A percentile compares a stretch with the other conserved stretches of the same genome.
phyloP scores from a whole-genome alignment of 2,329 filamentous ascomycete genomes.

The Curvularia hawaiiensis region DNA sequence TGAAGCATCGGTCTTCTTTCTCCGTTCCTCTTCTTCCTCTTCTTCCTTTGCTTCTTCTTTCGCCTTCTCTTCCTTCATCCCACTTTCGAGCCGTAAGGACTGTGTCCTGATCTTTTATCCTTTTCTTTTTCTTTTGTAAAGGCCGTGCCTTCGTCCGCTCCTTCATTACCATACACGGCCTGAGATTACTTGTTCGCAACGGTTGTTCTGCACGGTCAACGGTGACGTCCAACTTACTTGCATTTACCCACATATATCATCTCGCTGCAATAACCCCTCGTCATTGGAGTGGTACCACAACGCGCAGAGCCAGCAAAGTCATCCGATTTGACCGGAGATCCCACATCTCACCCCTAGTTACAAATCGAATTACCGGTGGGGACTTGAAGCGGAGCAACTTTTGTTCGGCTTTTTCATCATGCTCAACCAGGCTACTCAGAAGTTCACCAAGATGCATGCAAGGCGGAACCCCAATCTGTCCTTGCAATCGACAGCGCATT shows the following conservation, averaged over 20 bases:
- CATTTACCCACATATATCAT: constrained; percentile 3
- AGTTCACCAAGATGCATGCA: constrained; percentile 51
- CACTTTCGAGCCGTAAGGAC: background rate
- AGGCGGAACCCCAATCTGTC: constrained; percentile 54
- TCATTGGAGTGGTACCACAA: constrained; percentile 20
- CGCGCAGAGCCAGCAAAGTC: constrained; percentile 16
- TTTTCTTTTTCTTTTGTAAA: constrained; percentile 10
- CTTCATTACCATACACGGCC: constrained; percentile 12
- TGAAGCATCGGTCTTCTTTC: constrained; percentile 4
- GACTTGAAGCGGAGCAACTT: constrained; percentile 1
- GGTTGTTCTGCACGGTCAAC: constrained; percentile 25
- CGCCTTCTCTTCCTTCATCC: background rate
- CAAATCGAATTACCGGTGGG: constrained; percentile 1
- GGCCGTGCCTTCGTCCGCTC: constrained; percentile 29
- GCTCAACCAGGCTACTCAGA: constrained; percentile 44
- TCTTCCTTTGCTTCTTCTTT: background rate
- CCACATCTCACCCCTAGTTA: constrained; percentile 1
- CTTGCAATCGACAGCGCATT: constrained; percentile 49
- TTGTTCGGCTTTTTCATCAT: constrained; percentile 28
- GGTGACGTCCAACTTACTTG: constrained; percentile 10
- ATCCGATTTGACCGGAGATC: constrained; percentile 12
- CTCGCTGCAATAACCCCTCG: constrained; percentile 5
- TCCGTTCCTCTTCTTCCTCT: too few relatives aligned
- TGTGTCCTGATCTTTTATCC: constrained; percentile 12
- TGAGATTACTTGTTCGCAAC: constrained; percentile 4